Evolutionary conservation across 768 basidiomycete genomes (phyloP), one percentile per base, ranked within the genome.

Genomic region (Tulasnella sp.): DNA sequence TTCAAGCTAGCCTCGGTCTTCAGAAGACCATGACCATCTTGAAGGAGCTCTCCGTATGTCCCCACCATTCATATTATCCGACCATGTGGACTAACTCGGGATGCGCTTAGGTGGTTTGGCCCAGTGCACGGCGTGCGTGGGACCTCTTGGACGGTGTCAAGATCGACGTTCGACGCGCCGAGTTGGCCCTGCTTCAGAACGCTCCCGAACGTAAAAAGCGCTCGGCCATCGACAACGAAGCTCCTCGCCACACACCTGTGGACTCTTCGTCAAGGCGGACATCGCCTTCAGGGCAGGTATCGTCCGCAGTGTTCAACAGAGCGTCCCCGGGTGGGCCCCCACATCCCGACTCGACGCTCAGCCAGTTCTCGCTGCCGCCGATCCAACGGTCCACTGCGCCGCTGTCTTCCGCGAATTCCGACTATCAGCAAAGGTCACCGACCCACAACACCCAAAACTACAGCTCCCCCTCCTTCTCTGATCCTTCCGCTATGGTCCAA

Each of bases 41-140:
- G 9, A 69, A 75, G 71, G 31, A 64, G n/a, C 69, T 58, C 73
- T 12, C 70, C 45, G 31, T 52, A 15, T 39, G 78, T 36, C 36
- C 19, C 49, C n/a, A 22, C 42, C 14, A 29, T n/a, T 17, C 19
- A 45, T 3, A 1, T 45, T 14, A 17, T 45, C 15, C 19, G 15
- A 19, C 42, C 15, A 14, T 45, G 42, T 45, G 42, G 42, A 45
- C 42, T 45, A 19, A 45, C 42, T 14, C 11, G 19, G 3, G 15
- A 17, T 17, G 3, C 19, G 14, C 22, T n/a, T 58, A 79, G 76
- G 42, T 80, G 36, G 76, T 79, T 54, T 80, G 79, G 79, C 79
- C 79, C 22, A 80, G 79, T 45, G 78, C 79, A 12, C 67, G 45
- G n/a, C 78, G 79, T 37, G 79, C 79, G 4, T 72, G 75, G 79